Conservation (phyloP, 768 basidiomycete species). For the Kondoa subrosea region DNA sequence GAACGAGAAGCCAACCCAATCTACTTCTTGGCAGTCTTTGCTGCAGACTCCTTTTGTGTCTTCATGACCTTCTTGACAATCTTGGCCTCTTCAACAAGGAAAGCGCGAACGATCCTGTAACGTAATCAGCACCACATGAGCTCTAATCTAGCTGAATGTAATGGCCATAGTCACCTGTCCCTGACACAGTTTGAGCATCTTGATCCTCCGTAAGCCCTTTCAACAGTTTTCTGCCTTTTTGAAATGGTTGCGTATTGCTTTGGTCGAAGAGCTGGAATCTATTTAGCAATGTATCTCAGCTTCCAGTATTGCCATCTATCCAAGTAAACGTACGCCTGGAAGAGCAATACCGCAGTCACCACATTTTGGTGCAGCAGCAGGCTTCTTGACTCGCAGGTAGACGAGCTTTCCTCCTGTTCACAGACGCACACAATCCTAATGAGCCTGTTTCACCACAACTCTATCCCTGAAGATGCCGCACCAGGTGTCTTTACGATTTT, state of each 20-base stretch:
- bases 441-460: not conserved
- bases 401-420: conserved; percentile 59
- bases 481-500: conserved; percentile 96
- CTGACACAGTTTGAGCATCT: conserved; percentile 91
- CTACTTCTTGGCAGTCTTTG: conserved; percentile 3
- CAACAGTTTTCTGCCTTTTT: conserved; percentile 92
- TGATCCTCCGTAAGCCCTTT: conserved; percentile 91
- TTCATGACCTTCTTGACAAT: conserved; percentile 99
- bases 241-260: conserved; percentile 89
- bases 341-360: conserved; percentile 94
- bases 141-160: conserved; percentile 8
- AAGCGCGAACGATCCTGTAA: conserved; percentile 81
- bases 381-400: conserved; percentile 96
- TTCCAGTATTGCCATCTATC: not conserved
- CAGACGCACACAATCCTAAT: not conserved
- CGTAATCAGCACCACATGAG: conserved; percentile 6
- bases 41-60: conserved; percentile 43
- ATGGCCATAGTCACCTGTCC: conserved; percentile 51
- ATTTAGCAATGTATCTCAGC: conserved; percentile 9
- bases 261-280: conserved; percentile 91
- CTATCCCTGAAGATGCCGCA: conserved; percentile 17
- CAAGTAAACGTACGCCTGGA: conserved; percentile 56
- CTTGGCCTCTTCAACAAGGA: conserved; percentile 98
- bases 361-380: conserved; percentile 77
- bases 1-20: not conserved